Conservation (phyloP, 192 early-diverging fungal species). For the Helicostylum pulchrum region DNA sequence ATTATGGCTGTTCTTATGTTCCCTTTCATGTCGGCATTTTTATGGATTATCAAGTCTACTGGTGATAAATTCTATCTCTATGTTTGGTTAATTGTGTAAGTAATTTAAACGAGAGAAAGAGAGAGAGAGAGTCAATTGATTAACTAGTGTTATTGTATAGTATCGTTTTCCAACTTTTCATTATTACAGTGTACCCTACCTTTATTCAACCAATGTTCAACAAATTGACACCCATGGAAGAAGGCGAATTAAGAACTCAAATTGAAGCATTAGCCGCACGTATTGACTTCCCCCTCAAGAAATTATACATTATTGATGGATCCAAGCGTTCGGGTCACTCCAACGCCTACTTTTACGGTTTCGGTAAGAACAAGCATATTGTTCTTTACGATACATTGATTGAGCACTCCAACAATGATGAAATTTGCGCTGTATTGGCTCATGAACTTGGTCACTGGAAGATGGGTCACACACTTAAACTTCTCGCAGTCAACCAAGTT, state of each 20-base stretch:
- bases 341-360: conserved; percentile 96
- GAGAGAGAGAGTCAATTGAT: not conserved
- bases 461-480: conserved; percentile 76
- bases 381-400: conserved; percentile 93
- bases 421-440: conserved; percentile 91
- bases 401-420: conserved; percentile 75
- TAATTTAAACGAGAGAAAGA: not conserved
- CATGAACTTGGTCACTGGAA: conserved; percentile 98
- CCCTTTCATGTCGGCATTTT: conserved; percentile 74
- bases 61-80: conserved; percentile 88
- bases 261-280: conserved; percentile 82
- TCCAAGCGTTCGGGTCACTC: conserved; percentile 87
- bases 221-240: conserved; percentile 83
- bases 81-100: conserved; percentile 87
- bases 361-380: conserved; percentile 96
- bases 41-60: conserved; percentile 78
- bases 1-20: conserved; percentile 71
- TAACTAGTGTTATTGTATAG: conserved; percentile 24
- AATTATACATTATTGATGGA: conserved; percentile 95
- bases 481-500: conserved; percentile 68
- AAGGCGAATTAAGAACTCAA: conserved; percentile 72
- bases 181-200: conserved; percentile 86
- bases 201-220: conserved; percentile 98
- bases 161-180: conserved; percentile 65
- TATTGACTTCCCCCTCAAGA: conserved; percentile 87